Percentiles rank a stretch among this genome's conserved stretches.
phyloP scores from a whole-genome alignment of 2,329 filamentous ascomycete genomes.

The Amauroascus verrucosus region DNA sequence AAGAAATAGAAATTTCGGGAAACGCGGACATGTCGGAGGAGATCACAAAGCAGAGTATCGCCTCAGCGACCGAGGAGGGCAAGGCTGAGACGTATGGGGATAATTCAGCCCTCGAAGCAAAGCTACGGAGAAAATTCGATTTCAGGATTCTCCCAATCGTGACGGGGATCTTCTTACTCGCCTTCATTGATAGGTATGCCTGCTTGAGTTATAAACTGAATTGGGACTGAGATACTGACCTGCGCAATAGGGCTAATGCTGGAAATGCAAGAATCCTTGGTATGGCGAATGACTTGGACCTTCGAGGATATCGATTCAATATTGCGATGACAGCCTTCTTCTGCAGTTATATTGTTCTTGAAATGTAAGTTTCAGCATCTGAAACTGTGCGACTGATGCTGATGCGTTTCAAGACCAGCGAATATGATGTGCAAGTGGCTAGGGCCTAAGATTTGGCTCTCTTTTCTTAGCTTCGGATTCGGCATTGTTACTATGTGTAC shows the following conservation, averaged over 20 bases:
- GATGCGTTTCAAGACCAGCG: background rate
- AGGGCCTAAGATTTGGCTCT: constrained; percentile 9
- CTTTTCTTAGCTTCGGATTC: constrained; percentile 7
- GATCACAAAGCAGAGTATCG: background rate
- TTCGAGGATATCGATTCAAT: constrained; percentile 7
- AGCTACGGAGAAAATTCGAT: constrained; percentile 6
- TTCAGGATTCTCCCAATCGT: constrained; percentile 4
- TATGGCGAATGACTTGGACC: constrained; percentile 8
- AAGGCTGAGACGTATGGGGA: background rate
- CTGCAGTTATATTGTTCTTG: constrained; percentile 8
- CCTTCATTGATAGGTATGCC: constrained; percentile 8
- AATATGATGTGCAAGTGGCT: constrained; percentile 11
- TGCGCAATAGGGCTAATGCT: background rate
- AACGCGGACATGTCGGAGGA: background rate
- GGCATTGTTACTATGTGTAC: constrained; percentile 9
- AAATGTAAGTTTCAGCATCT: constrained; percentile 1
- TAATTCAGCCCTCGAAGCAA: background rate
- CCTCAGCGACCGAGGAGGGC: background rate
- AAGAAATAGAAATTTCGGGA: background rate
- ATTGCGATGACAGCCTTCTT: constrained; percentile 10
- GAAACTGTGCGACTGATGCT: background rate
- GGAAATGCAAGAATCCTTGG: constrained; percentile 9
- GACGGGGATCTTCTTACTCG: constrained; percentile 6
- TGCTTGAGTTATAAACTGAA: background rate
- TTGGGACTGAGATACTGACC: background rate